phyloP scores from a whole-genome alignment of 1,284 basidiomycete species.

The Bothia castanella region DNA sequence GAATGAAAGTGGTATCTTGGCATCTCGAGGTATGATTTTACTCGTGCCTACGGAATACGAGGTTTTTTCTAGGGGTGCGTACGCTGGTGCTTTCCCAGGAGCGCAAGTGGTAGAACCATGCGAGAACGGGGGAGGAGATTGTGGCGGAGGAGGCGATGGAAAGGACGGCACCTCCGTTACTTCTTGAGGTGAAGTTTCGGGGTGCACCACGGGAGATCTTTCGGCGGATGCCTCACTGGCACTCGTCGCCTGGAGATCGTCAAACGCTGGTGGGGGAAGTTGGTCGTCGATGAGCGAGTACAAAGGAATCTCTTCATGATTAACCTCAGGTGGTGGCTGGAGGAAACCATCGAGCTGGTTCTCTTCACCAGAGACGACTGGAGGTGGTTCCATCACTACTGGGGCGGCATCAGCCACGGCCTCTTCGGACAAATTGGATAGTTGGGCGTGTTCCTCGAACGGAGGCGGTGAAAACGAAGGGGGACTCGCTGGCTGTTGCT shows the following conservation, averaged over 20 bases:
- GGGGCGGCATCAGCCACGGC: background rate
- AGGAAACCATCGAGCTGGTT: background rate
- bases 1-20: background rate
- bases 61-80: background rate
- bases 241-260: constrained; percentile 15
- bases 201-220: background rate
- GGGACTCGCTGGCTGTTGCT: background rate
- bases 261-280: constrained; percentile 26
- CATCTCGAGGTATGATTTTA: background rate
- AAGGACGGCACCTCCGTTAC: background rate
- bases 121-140: background rate
- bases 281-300: constrained; percentile 27
- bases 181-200: background rate
- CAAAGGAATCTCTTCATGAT: constrained; percentile 22
- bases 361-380: background rate
- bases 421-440: background rate
- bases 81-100: background rate
- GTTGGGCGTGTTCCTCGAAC: constrained; percentile 5
- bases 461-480: constrained; percentile 2
- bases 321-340: constrained; percentile 1
- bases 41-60: background rate
- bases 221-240: background rate
- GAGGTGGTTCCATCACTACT: background rate
- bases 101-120: background rate
- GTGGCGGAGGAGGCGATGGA: background rate